A percentile compares a stretch with the other conserved stretches of the same genome.
Conservation (phyloP, 805 yeast genomes). For the Scheffersomyces amazonensis region DNA sequence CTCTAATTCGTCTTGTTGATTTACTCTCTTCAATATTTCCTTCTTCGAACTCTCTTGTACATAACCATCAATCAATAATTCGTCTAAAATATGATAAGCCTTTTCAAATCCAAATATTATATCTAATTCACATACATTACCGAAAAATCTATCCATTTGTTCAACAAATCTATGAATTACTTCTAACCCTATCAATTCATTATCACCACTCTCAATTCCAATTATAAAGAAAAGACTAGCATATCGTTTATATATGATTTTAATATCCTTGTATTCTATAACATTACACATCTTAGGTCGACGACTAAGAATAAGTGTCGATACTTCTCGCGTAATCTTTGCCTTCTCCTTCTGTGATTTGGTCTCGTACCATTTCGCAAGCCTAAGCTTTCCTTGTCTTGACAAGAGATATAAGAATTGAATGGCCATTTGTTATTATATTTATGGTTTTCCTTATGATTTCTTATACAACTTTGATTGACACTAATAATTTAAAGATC, state of each 20-base stretch:
- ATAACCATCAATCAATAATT: slow-evolving; percentile 83
- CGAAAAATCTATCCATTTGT: slow-evolving; percentile 93
- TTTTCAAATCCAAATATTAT: slow-evolving; percentile 93
- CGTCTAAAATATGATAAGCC: slow-evolving; percentile 91
- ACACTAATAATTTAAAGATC: too few relatives aligned
- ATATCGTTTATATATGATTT: slow-evolving; percentile 86
- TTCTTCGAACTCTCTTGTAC: slow-evolving; percentile 78
- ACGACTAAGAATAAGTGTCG: slow-evolving; percentile 80
- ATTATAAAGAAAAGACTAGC: slow-evolving; percentile 90
- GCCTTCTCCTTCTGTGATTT: slow-evolving; percentile 81
- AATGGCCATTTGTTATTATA: slow-evolving; percentile 75
- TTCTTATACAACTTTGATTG: too few relatives aligned
- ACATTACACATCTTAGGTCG: slow-evolving; percentile 95
- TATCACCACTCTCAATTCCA: slow-evolving; percentile 79
- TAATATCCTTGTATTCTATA: slow-evolving; percentile 78
- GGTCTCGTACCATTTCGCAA: slow-evolving; percentile 91
- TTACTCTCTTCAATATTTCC: slow-evolving; percentile 73
- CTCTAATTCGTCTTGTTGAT: slow-evolving; percentile 86
- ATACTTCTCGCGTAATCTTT: slow-evolving; percentile 78
- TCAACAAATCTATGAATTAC: slow-evolving; percentile 91
- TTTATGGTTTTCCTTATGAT: too few relatives aligned
- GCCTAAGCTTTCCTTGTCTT: slow-evolving; percentile 91
- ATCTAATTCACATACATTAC: slow-evolving; percentile 94
- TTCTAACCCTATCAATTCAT: slow-evolving; percentile 84
- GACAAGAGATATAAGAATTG: slow-evolving; percentile 80